Base-by-base conservation (phyloP, 257 asterid species). In the Fraxinus pennsylvanica region DNA sequence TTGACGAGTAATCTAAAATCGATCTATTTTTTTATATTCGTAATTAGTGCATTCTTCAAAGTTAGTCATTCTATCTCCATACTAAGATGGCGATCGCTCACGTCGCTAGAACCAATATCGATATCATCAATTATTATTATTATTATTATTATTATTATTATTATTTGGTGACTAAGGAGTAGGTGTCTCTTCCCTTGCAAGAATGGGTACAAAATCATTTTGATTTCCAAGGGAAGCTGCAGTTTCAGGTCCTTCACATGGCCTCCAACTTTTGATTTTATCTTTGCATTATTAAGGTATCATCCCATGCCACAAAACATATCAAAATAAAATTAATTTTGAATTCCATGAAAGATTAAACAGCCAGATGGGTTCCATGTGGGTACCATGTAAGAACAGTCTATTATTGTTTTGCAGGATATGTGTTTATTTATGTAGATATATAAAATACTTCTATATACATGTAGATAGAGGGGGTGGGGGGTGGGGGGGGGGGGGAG, bases 301-400 rank as follows among this genome's bases (percentile, higher is more conserved):
- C 84, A 81, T 79, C 83, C 72, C 80, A 82, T 36, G 71, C 70
- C 85, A 77, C 79, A 73, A 73, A 10, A 19, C 54, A 9, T 43
- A 38, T 33, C 10, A 63, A n/a, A 61, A 83, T 13, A 68, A 81
- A 65, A 3, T 43, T 68, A 5, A 74, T 57, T 76, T 83, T 74
- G 63, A 76, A 75, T 39, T 71, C 9, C 45, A 52, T 74, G 12
- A 59, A 80, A 80, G 74, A 81, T 87, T 80, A 76, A 85, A 68
- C 76, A 52, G 82, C 89, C 88, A 83, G 89, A 83, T 88, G 90
- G 87, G 78, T 68, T 86, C 86, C 97, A 91, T 91, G 97, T 90
- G 90, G 87, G 80, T 83, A 39, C 45, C 45, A 39, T 8, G 13
- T 8, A 39, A 39, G 45, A 39, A 39, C 45, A 2, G 45, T 39